Percentiles rank a stretch among this genome's conserved stretches.
These are phyloP conservation scores for Podospora bellae-mahoneyi DNA, from an alignment of 495 filamentous ascomycete species.

Conservation along the genomic window DNA sequence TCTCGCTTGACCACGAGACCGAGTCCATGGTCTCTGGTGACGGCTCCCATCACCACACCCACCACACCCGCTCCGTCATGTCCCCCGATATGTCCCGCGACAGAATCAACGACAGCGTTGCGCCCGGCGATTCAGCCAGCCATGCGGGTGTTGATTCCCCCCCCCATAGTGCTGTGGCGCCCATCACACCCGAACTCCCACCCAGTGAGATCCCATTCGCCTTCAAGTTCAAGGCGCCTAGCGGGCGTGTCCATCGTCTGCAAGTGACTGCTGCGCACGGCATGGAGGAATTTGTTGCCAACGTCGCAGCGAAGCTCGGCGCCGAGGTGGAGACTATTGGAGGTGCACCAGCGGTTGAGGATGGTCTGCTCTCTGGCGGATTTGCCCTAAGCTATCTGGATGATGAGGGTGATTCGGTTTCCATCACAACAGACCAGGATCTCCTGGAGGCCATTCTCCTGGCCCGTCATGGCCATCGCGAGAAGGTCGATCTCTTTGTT, in stretches of 20 bases:
- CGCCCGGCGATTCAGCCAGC: conserved; percentile 90
- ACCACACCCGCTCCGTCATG: conserved; percentile 54
- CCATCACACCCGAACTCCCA: conserved; percentile 36
- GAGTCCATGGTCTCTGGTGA: conserved; percentile 96
- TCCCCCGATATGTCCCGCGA: conserved; percentile 70
- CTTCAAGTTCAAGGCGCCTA: conserved; percentile 99
- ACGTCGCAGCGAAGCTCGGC: conserved; percentile 82
- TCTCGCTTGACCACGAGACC: conserved; percentile 92
- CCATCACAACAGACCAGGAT: conserved; percentile 93
- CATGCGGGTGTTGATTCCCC: conserved; percentile 81
- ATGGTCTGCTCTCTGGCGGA: conserved; percentile 75
- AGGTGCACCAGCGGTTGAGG: conserved; percentile 67
- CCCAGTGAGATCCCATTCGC: conserved; percentile 76
- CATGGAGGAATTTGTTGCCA: conserved; percentile 73
- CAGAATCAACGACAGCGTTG: conserved; percentile 67
- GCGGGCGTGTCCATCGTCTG: conserved; percentile 88
- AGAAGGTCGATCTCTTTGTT: conserved; percentile 97
- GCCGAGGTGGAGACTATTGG: conserved; percentile 83
- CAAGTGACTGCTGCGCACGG: conserved; percentile 79
- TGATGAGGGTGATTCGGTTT: conserved; percentile 95
- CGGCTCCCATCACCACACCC: conserved; percentile 55
- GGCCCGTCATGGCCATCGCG: conserved; percentile 67
- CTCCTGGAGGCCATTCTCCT: conserved; percentile 85
- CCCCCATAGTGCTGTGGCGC: conserved; percentile 56
- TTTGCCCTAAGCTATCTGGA: conserved; percentile 96